These are phyloP conservation scores for Rubroboletus pulcherrimus DNA, from an alignment of 768 basidiomycete species.

Conservation along the genomic window DNA sequence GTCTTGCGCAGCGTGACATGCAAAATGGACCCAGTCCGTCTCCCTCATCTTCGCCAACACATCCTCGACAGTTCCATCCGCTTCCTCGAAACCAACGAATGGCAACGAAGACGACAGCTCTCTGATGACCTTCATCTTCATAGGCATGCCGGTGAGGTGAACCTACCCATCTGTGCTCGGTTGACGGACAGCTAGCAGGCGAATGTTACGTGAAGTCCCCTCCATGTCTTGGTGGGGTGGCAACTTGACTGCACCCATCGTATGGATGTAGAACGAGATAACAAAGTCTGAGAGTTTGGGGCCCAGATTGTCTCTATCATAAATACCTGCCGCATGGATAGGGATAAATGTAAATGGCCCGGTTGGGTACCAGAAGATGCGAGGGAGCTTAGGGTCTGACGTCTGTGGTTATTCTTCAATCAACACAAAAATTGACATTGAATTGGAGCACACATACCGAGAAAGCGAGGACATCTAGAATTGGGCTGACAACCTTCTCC, in stretches of 20 bases:
- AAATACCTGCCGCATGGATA: not conserved
- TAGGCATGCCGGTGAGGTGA: no score
- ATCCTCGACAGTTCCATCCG: not conserved
- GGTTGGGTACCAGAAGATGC: not conserved
- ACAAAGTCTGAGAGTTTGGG: not conserved
- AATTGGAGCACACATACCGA: not conserved
- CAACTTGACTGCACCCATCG: no score
- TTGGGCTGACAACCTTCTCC: no score
- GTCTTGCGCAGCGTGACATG: not conserved
- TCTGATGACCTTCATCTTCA: no score
- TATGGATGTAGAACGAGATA: not conserved
- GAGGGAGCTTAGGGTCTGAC: no score
- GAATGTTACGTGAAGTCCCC: no score
- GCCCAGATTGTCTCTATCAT: not conserved
- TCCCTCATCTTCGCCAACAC: not conserved
- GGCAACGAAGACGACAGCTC: not conserved
- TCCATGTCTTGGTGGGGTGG: no score
- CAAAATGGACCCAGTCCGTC: not conserved
- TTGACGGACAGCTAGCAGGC: no score
- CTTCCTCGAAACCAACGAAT: no score
- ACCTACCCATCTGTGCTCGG: no score
- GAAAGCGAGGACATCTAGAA: not conserved
- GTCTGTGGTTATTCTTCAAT: no score
- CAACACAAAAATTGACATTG: not conserved
- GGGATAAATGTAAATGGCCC: not conserved